Percentiles rank a stretch among this genome's conserved stretches.
Evolutionary conservation across 1,139 yeast species (phyloP).

Genomic region (Meyerozyma athensensis): DNA sequence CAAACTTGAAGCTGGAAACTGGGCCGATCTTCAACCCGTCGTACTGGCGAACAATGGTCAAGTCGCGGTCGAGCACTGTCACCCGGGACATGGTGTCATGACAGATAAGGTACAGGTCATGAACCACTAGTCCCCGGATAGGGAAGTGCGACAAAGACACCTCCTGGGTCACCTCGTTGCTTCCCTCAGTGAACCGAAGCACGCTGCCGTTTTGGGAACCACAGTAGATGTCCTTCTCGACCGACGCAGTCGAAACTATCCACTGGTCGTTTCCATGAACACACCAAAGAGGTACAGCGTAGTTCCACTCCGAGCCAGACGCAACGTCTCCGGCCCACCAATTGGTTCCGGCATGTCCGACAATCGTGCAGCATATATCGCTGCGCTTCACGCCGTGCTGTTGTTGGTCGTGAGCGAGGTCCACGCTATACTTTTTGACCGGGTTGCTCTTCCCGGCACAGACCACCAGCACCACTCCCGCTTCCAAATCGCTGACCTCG

Average conservation of each 20-base stretch:
- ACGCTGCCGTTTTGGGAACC: slow-evolving; percentile 1
- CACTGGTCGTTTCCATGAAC: not conserved
- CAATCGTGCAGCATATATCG: slow-evolving; percentile 1
- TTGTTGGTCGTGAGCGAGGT: slow-evolving; percentile 3
- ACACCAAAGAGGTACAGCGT: slow-evolving; percentile 1
- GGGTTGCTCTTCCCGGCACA: slow-evolving; percentile 47
- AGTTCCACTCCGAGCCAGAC: not conserved
- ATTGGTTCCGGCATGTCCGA: not conserved
- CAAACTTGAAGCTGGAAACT: slow-evolving; percentile 14
- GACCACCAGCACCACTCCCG: slow-evolving; percentile 19
- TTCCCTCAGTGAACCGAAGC: not conserved
- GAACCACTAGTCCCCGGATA: slow-evolving; percentile 17
- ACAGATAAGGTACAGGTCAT: slow-evolving; percentile 20
- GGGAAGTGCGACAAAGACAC: slow-evolving; percentile 27
- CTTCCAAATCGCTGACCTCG: slow-evolving; percentile 16
- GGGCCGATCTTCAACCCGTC: slow-evolving; percentile 28
- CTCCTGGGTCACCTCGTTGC: not conserved
- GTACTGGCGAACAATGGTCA: slow-evolving; percentile 17
- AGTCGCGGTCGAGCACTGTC: slow-evolving; percentile 23
- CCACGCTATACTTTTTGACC: slow-evolving; percentile 24
- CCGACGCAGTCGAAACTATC: not conserved
- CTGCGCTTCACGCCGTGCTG: not conserved
- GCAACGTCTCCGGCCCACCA: not conserved
- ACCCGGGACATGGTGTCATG: slow-evolving; percentile 30
- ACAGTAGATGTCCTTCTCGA: not conserved